These are phyloP conservation scores for Plectranthus barbatus DNA, from an alignment of 257 asterid genomes.

Conservation along the genomic window DNA sequence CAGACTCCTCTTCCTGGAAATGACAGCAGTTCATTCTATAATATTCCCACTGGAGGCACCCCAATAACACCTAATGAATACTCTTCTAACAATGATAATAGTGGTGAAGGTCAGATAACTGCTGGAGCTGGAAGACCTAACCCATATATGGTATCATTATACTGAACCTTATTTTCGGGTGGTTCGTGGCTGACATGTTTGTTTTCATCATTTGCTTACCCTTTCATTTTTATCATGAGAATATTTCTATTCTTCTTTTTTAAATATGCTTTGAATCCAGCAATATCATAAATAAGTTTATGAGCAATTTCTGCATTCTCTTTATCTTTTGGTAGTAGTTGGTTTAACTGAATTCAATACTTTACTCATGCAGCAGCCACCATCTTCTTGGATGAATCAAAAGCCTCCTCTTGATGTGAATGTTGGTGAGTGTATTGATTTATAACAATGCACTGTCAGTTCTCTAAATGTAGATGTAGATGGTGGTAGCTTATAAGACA, in stretches of 20 bases:
- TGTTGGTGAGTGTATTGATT: slow-evolving; percentile 55
- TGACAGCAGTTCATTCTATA: slow-evolving; percentile 60
- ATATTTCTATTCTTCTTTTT: neutral
- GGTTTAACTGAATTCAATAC: slow-evolving; percentile 12
- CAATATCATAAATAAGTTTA: neutral
- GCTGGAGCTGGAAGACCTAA: slow-evolving; percentile 66
- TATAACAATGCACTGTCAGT: neutral
- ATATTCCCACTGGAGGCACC: slow-evolving; percentile 78
- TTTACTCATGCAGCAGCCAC: slow-evolving; percentile 66
- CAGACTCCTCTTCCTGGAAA: slow-evolving; percentile 74
- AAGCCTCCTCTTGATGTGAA: slow-evolving; percentile 92
- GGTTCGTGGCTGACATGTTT: neutral
- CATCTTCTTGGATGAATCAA: slow-evolving; percentile 72
- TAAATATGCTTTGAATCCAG: neutral
- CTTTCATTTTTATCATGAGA: neutral
- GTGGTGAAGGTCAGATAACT: slow-evolving; percentile 43
- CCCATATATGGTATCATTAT: slow-evolving; percentile 59
- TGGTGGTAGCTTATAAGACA: neutral
- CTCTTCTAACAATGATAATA: slow-evolving; percentile 45
- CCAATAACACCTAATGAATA: slow-evolving; percentile 75
- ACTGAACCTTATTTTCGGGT: slow-evolving; percentile 4
- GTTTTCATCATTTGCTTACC: neutral
- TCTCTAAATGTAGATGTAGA: neutral
- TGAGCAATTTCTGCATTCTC: neutral
- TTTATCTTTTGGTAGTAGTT: neutral